These are phyloP conservation scores for Funneliformis mosseae DNA, from an alignment of 192 early-diverging fungal genomes.

Conservation along the genomic window DNA sequence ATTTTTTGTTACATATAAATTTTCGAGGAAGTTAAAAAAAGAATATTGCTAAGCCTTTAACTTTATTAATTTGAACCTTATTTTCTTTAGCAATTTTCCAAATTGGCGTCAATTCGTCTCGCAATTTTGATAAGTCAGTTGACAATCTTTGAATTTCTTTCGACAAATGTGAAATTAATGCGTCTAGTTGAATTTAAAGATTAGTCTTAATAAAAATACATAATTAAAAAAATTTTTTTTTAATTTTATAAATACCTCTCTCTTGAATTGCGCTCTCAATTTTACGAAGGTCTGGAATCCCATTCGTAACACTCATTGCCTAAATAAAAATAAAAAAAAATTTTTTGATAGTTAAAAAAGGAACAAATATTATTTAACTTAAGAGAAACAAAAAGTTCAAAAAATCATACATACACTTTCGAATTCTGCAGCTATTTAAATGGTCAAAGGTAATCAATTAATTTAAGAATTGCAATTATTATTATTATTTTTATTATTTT, in stretches of 20 bases:
- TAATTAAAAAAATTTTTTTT: neutral
- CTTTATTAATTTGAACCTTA: slow-evolving; percentile 39
- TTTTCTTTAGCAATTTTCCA: slow-evolving; percentile 50
- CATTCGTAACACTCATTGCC: slow-evolving; percentile 49
- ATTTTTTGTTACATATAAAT: neutral
- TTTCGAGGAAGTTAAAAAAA: neutral
- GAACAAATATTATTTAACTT: neutral
- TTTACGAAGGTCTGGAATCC: slow-evolving; percentile 51
- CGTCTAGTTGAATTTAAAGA: slow-evolving; percentile 12
- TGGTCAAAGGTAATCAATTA: neutral
- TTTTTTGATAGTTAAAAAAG: neutral
- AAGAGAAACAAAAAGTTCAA: slow-evolving; percentile 14
- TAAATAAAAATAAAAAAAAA: slow-evolving; percentile 26
- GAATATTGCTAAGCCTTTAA: neutral
- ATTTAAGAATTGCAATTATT: neutral
- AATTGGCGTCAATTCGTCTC: slow-evolving; percentile 45
- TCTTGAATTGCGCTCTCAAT: slow-evolving; percentile 52
- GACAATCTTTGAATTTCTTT: slow-evolving; percentile 47
- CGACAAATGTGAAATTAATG: slow-evolving; percentile 39
- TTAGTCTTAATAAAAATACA: slow-evolving; percentile 13
- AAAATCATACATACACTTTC: slow-evolving; percentile 52
- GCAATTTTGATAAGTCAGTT: slow-evolving; percentile 44
- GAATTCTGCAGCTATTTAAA: slow-evolving; percentile 50
- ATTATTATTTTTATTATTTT: neutral
- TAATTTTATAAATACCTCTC: slow-evolving; percentile 36